Evolutionary conservation across 148 eudicot genomes (phyloP).

Genomic region (Polygonum maritimum): DNA sequence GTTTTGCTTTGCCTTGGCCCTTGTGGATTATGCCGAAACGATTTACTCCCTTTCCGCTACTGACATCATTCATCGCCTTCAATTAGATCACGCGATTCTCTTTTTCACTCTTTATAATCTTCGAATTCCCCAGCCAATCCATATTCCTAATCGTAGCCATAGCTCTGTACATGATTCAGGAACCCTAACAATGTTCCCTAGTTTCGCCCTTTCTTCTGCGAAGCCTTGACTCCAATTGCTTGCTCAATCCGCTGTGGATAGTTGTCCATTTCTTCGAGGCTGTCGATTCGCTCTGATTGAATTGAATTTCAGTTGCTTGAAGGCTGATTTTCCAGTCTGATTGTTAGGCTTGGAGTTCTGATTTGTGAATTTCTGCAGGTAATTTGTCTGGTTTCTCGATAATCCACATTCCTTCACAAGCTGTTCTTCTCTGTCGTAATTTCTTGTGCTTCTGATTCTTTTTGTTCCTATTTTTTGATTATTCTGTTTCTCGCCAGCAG

Average conservation of each 20-base stretch:
- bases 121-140: not conserved
- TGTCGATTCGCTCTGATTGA: not conserved
- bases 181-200: not conserved
- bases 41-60: not conserved
- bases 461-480: not conserved
- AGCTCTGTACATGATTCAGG: not conserved
- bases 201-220: not conserved
- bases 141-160: not conserved
- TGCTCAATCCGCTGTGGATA: not conserved
- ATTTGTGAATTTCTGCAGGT: constrained; percentile 5
- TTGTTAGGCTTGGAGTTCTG: not conserved
- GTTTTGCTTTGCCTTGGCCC: not conserved
- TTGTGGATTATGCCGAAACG: not conserved
- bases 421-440: not conserved
- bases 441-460: not conserved
- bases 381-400: not conserved
- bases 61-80: constrained; percentile 5
- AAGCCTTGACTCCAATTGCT: not conserved
- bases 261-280: not conserved
- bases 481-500: not conserved
- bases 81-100: constrained; percentile 10
- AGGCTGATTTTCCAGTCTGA: not conserved
- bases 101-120: not conserved
- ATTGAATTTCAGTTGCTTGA: constrained; percentile 4
- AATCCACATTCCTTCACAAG: not conserved